Percentiles rank a stretch among this genome's conserved stretches.
These are phyloP conservation scores for Arthrinium puccinioides DNA, from an alignment of 2,329 filamentous ascomycete genomes.

Conservation along the genomic window DNA sequence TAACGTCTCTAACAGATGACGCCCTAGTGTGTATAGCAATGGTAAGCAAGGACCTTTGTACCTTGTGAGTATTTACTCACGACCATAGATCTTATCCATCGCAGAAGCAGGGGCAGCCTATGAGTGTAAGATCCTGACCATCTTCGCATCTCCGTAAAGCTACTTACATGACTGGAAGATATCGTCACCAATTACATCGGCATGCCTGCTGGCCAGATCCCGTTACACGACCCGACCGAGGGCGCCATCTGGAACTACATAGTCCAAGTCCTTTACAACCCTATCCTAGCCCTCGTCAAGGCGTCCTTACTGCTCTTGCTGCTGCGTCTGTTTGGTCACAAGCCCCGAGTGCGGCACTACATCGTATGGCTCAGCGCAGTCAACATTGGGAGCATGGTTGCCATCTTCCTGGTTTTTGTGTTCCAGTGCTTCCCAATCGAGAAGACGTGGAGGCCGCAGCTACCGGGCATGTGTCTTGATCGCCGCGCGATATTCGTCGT, in stretches of 20 bases:
- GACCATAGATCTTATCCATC: conserved; percentile 12
- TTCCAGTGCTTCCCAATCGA: conserved; percentile 38
- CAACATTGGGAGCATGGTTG: conserved; percentile 18
- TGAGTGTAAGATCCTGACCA: conserved; percentile 11
- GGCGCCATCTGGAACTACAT: conserved; percentile 26
- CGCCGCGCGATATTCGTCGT: conserved; percentile 23
- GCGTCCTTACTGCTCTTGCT: conserved; percentile 37
- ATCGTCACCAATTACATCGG: conserved; percentile 16
- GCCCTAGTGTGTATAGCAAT: conserved; percentile 14
- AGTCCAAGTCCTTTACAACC: conserved; percentile 35
- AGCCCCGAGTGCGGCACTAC: conserved; percentile 21
- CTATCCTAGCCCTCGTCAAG: conserved; percentile 37
- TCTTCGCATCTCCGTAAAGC: background rate
- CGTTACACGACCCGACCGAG: conserved; percentile 11
- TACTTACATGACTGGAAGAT: conserved; percentile 7
- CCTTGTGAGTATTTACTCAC: background rate
- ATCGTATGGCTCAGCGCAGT: conserved; percentile 24
- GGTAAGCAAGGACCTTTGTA: conserved; percentile 5
- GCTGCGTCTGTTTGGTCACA: conserved; percentile 31
- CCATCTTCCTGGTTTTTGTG: conserved; percentile 24
- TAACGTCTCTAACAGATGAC: conserved; percentile 11
- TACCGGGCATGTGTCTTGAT: conserved; percentile 24
- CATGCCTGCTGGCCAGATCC: conserved; percentile 11
- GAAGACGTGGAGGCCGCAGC: conserved; percentile 21
- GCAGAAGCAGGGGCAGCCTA: conserved; percentile 15